phyloP scores from a whole-genome alignment of 306 rosid species.

The Heteromeles arbutifolia region DNA sequence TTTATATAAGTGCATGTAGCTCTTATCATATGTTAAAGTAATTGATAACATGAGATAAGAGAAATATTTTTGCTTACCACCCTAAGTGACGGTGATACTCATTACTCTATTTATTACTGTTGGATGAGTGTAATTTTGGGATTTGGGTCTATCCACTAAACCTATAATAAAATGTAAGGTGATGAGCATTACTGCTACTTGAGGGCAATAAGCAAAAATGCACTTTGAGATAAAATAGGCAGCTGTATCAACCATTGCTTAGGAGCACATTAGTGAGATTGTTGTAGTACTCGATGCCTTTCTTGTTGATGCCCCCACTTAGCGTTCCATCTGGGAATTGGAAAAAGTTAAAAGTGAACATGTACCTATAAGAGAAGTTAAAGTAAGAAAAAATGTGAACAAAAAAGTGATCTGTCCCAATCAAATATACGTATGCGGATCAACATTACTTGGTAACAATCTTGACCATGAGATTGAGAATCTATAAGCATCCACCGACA shows the following conservation, averaged over 20 bases:
- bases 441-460: constrained; percentile 50
- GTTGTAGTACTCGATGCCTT: constrained; percentile 52
- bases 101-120: too few species aligned
- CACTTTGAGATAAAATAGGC: not conserved
- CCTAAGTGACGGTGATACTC: too few species aligned
- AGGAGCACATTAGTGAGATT: constrained; percentile 45
- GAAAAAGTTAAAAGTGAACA: not conserved
- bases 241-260: constrained; percentile 27
- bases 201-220: too few species aligned
- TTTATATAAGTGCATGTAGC: too few species aligned
- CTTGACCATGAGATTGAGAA: constrained; percentile 74
- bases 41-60: too few species aligned
- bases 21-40: too few species aligned
- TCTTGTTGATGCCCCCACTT: constrained; percentile 47
- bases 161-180: too few species aligned
- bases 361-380: not conserved
- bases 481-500: constrained; percentile 57
- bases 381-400: not conserved
- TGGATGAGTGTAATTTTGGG: too few species aligned
- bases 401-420: not conserved
- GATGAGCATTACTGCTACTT: not conserved
- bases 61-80: too few species aligned
- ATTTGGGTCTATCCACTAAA: too few species aligned
- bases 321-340: constrained; percentile 37
- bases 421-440: not conserved